Evolutionary conservation across 441 rosid species (phyloP).

Genomic region (Rhodomyrtus psidioides): DNA sequence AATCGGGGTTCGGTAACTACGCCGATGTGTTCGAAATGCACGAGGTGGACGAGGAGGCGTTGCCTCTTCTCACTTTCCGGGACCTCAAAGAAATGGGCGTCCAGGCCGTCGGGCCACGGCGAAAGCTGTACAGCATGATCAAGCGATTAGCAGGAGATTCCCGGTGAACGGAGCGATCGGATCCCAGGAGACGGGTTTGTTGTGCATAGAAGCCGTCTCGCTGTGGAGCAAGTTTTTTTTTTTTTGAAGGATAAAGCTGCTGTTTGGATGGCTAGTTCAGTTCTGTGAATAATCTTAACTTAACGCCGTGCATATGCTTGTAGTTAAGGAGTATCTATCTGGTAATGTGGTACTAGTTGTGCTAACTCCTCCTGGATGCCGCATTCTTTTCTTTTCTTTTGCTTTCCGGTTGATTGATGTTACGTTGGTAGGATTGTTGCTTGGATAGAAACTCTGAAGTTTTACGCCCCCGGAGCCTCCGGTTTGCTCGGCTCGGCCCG

Average conservation of each 20-base stretch:
- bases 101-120: slow-evolving; percentile 39
- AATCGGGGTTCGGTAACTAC: slow-evolving; percentile 36
- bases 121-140: slow-evolving; percentile 44
- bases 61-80: slow-evolving; percentile 45
- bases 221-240: neutral
- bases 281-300: neutral
- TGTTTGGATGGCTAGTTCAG: neutral
- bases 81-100: slow-evolving; percentile 62
- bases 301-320: neutral
- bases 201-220: neutral
- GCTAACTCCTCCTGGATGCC: neutral
- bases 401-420: neutral
- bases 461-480: neutral
- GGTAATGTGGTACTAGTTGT: neutral
- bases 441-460: too few species aligned
- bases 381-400: neutral
- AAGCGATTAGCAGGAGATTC: slow-evolving; percentile 22
- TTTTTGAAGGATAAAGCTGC: neutral
- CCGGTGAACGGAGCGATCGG: neutral
- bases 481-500: neutral
- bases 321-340: neutral
- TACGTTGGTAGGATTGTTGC: neutral
- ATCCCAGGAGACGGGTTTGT: neutral
- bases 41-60: slow-evolving; percentile 41
- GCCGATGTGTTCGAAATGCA: slow-evolving; percentile 39